Conservation (phyloP, 495 filamentous ascomycete genomes). For the Aspergillus cavernicola region DNA sequence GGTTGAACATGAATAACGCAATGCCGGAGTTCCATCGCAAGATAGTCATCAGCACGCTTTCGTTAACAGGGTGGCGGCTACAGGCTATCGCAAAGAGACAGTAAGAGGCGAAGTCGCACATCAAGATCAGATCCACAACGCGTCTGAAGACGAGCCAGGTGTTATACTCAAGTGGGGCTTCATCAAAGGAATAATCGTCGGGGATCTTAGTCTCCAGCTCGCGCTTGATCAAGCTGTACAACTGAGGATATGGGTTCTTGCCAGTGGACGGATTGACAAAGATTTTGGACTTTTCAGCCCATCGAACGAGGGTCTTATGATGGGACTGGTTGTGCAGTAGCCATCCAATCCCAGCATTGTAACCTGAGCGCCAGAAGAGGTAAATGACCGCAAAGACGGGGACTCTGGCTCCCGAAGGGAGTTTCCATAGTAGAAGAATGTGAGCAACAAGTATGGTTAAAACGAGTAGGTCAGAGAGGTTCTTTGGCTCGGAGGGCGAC, state of each 20-base stretch:
- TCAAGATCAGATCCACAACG: slow-evolving; percentile 90
- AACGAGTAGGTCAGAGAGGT: slow-evolving; percentile 78
- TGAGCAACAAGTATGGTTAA: slow-evolving; percentile 75
- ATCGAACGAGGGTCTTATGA: slow-evolving; percentile 76
- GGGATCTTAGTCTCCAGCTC: slow-evolving; percentile 95
- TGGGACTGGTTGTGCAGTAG: slow-evolving; percentile 87
- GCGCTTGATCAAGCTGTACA: slow-evolving; percentile 77
- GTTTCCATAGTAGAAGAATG: slow-evolving; percentile 63
- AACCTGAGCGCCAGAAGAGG: slow-evolving; percentile 86
- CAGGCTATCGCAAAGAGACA: slow-evolving; percentile 93
- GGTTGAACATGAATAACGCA: slow-evolving; percentile 83
- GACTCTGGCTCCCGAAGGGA: slow-evolving; percentile 62
- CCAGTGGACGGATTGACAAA: slow-evolving; percentile 80
- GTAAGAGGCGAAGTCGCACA: slow-evolving; percentile 98
- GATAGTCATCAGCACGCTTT: slow-evolving; percentile 62
- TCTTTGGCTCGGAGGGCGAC: slow-evolving; percentile 93
- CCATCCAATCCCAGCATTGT: slow-evolving; percentile 92
- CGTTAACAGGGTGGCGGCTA: slow-evolving; percentile 65
- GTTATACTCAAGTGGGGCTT: slow-evolving; percentile 95
- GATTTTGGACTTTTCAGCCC: slow-evolving; percentile 79
- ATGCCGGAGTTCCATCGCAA: slow-evolving; percentile 81
- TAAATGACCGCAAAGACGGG: slow-evolving; percentile 79
- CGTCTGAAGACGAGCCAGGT: slow-evolving; percentile 96
- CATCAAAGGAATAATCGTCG: slow-evolving; percentile 87
- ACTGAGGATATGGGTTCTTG: slow-evolving; percentile 71